phyloP scores from a whole-genome alignment of 2,329 filamentous ascomycete species.

The Metarhizium sp. region DNA sequence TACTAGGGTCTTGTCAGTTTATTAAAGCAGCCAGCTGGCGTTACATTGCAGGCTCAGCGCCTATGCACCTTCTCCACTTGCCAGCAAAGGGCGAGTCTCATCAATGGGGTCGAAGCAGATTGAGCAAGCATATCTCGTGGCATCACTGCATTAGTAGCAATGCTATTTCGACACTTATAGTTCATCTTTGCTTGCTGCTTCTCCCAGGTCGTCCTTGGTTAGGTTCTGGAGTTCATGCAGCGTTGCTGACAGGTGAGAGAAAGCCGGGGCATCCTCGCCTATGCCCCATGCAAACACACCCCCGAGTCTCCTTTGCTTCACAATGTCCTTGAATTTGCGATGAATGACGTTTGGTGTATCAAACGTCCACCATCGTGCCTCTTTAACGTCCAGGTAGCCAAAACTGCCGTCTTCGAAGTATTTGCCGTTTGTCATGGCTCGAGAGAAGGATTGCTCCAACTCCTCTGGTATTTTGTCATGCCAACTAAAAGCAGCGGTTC shows the following conservation, averaged over 20 bases:
- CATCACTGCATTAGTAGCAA: background rate
- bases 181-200: conserved; percentile 16
- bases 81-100: background rate
- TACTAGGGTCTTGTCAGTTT: too few species aligned
- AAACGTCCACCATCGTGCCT: conserved; percentile 64
- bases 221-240: conserved; percentile 13
- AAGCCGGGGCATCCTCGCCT: conserved; percentile 52
- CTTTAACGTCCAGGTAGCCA: conserved; percentile 55
- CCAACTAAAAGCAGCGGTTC: conserved; percentile 51
- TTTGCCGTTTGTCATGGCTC: conserved; percentile 40
- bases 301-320: conserved; percentile 47
- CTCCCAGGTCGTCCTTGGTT: background rate
- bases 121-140: background rate
- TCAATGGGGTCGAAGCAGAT: background rate
- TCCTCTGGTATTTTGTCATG: conserved; percentile 43
- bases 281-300: conserved; percentile 71
- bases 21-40: too few species aligned
- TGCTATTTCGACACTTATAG: conserved; percentile 11
- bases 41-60: too few species aligned
- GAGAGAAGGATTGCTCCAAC: conserved; percentile 46
- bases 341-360: conserved; percentile 53
- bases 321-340: conserved; percentile 52
- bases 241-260: conserved; percentile 29
- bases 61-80: too few species aligned
- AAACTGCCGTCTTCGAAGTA: conserved; percentile 54